Conservation (phyloP, 306 rosid genomes). For the Biancaea sappan region DNA sequence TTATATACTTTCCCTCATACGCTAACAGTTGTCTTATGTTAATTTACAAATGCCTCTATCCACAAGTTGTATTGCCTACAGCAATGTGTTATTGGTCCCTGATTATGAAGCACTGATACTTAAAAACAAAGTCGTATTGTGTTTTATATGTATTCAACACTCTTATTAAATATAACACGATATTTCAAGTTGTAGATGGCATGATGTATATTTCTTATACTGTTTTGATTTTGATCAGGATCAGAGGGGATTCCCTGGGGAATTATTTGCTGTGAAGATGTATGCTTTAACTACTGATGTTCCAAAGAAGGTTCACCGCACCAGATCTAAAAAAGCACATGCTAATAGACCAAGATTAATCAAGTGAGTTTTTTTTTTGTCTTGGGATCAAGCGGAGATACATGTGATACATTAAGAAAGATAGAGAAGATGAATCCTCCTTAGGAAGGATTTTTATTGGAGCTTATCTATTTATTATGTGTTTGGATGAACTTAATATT, state of each 20-base stretch:
- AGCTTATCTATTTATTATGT: background rate
- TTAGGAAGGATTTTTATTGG: background rate
- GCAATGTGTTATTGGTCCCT: slow-evolving; percentile 1
- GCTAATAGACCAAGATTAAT: slow-evolving; percentile 76
- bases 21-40: background rate
- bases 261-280: slow-evolving; percentile 85
- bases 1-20: background rate
- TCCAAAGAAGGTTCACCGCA: slow-evolving; percentile 61
- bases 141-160: too few relatives aligned
- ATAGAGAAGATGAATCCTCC: background rate
- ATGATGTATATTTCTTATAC: background rate
- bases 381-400: background rate
- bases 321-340: slow-evolving; percentile 61
- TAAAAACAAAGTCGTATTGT: too few relatives aligned
- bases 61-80: background rate
- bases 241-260: slow-evolving; percentile 82
- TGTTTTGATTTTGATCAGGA: slow-evolving; percentile 55
- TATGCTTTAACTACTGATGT: slow-evolving; percentile 72
- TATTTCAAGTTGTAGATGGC: too few relatives aligned
- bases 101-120: too few relatives aligned
- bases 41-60: background rate
- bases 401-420: background rate
- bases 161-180: too few relatives aligned
- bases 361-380: slow-evolving; percentile 46
- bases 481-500: background rate